phyloP scores from a whole-genome alignment of 1,139 yeast genomes.

The Zhuliangozyma parablackwelliae region DNA sequence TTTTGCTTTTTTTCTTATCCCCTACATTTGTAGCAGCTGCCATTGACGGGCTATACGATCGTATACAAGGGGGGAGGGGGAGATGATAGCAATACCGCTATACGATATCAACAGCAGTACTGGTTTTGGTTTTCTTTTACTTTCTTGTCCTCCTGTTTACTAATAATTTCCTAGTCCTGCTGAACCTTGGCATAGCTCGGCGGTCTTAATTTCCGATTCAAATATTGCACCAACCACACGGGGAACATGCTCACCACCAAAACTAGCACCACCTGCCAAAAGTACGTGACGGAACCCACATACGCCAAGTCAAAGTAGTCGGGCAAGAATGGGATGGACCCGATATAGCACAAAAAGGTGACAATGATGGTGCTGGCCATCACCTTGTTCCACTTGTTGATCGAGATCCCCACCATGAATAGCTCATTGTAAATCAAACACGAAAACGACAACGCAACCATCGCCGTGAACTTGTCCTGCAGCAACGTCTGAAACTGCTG shows the following conservation, averaged over 20 bases:
- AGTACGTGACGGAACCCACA: conserved; percentile 53
- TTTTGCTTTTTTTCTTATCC: too few species aligned
- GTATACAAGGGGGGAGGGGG: too few species aligned
- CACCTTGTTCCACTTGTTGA: conserved; percentile 80
- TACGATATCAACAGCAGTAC: too few species aligned
- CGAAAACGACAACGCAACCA: conserved; percentile 85
- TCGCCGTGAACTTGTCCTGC: conserved; percentile 49
- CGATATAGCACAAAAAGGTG: conserved; percentile 64
- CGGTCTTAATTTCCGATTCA: conserved; percentile 75
- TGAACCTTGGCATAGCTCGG: conserved; percentile 98
- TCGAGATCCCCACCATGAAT: conserved; percentile 88
- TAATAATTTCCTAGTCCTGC: conserved; percentile 37
- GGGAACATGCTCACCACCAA: conserved; percentile 75
- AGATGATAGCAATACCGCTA: too few species aligned
- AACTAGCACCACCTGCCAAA: conserved; percentile 67
- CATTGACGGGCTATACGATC: too few species aligned
- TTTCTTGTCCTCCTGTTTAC: too few species aligned
- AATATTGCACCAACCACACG: conserved; percentile 78
- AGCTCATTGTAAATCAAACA: conserved; percentile 80
- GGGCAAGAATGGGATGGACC: conserved; percentile 72
- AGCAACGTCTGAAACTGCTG: conserved; percentile 71
- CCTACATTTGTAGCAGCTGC: too few species aligned
- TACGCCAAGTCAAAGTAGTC: conserved; percentile 80
- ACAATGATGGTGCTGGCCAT: conserved; percentile 73
- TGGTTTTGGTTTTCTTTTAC: too few species aligned